Percentiles rank a stretch among this genome's conserved stretches.
These are phyloP conservation scores for Citrus australasica DNA, from an alignment of 345 rosid genomes.

Conservation along the genomic window DNA sequence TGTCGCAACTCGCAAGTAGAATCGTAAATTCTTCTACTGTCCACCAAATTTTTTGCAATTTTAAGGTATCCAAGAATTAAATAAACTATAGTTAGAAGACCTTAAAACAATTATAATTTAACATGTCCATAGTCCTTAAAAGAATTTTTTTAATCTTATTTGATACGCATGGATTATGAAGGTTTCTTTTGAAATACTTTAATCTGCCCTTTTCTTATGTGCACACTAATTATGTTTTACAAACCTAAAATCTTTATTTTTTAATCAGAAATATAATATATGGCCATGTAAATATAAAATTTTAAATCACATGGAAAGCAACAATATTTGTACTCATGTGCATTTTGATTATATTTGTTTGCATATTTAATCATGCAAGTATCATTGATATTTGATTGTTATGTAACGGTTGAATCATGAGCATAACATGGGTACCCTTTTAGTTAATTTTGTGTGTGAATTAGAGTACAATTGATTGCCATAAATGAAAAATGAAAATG, in stretches of 20 bases:
- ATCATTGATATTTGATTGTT: neutral
- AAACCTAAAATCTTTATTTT: neutral
- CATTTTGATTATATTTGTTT: neutral
- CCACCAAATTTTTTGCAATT: neutral
- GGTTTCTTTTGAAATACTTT: too few relatives aligned
- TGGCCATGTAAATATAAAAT: neutral
- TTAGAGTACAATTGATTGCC: neutral
- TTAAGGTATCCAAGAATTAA: neutral
- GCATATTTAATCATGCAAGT: neutral
- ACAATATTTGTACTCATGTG: neutral
- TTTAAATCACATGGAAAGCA: neutral
- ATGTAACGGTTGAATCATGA: neutral
- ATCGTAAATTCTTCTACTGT: neutral
- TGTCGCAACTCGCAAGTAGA: neutral
- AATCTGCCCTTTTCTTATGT: too few relatives aligned
- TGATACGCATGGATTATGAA: too few relatives aligned
- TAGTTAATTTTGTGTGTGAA: neutral
- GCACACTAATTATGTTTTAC: too few relatives aligned
- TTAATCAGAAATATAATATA: neutral
- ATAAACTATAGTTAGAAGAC: neutral
- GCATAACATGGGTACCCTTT: neutral
- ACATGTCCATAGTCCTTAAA: too few relatives aligned
- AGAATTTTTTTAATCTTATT: too few relatives aligned
- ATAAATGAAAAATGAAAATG: neutral
- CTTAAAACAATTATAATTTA: too few relatives aligned